phyloP scores from a whole-genome alignment of 2,329 filamentous ascomycete species.

The Ambrosiella cleistominuta region DNA sequence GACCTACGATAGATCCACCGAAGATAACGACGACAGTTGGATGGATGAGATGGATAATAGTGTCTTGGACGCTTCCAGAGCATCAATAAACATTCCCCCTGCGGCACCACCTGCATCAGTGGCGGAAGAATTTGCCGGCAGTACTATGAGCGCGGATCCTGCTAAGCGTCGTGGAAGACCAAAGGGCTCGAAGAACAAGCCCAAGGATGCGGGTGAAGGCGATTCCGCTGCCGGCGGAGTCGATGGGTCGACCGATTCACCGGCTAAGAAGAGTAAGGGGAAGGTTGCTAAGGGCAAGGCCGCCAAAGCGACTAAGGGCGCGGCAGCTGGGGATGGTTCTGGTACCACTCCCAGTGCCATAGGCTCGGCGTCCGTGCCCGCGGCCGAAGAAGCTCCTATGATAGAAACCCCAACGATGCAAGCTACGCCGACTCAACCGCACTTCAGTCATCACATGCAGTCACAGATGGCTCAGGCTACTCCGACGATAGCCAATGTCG shows the following conservation, averaged over 20 bases:
- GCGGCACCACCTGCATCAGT: too few relatives aligned
- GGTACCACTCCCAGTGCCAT: neutral
- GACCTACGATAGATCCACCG: neutral
- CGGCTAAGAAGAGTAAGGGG: neutral
- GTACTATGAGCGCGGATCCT: conserved; percentile 7
- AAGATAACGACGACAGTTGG: conserved; percentile 1
- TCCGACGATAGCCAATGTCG: neutral
- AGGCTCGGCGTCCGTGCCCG: neutral
- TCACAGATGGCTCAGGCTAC: conserved; percentile 5
- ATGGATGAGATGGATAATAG: conserved; percentile 5
- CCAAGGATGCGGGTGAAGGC: conserved; percentile 17
- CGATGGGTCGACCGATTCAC: conserved; percentile 2
- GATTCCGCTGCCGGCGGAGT: conserved; percentile 3
- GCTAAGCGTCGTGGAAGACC: conserved; percentile 35
- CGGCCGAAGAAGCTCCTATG: conserved; percentile 3
- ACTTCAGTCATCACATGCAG: conserved; percentile 6
- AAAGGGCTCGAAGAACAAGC: conserved; percentile 32
- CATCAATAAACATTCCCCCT: too few relatives aligned
- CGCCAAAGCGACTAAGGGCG: conserved; percentile 10
- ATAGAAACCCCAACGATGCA: conserved; percentile 8
- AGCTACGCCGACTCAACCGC: conserved; percentile 1
- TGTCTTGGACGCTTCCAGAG: neutral
- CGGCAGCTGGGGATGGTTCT: neutral
- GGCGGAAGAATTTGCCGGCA: too few relatives aligned
- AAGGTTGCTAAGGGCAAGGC: conserved; percentile 13